Percentiles rank a stretch among this genome's conserved stretches.
Conservation (phyloP, 768 basidiomycete species). For the Auricularia sp. region DNA sequence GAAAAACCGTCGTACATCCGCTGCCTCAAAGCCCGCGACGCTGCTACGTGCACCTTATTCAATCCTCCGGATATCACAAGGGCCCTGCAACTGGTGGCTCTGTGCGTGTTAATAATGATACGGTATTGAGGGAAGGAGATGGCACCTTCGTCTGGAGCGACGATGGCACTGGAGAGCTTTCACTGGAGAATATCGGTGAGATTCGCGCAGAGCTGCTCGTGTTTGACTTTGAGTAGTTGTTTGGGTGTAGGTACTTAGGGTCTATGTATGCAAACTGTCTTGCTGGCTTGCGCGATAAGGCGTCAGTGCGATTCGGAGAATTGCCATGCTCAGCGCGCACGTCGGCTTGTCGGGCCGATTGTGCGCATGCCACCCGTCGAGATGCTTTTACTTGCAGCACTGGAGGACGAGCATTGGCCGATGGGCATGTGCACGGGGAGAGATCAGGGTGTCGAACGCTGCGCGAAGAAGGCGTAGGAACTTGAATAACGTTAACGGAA, state of each 20-base stretch:
- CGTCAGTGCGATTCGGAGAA: too few species aligned
- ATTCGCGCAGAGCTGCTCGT: conserved; percentile 64
- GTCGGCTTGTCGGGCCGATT: too few species aligned
- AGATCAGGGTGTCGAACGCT: too few species aligned
- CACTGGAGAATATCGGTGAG: conserved; percentile 49
- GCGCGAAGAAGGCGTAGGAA: too few species aligned
- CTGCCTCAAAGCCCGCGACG: conserved; percentile 33
- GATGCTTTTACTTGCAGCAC: too few species aligned
- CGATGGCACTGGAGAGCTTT: conserved; percentile 31
- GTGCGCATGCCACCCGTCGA: too few species aligned
- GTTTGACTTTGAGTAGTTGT: conserved; percentile 54
- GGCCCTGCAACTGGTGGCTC: conserved; percentile 44
- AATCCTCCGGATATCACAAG: conserved; percentile 71
- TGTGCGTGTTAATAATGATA: conserved; percentile 38
- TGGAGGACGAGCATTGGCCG: too few species aligned
- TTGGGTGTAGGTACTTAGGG: background rate
- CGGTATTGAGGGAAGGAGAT: conserved; percentile 72
- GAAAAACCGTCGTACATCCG: conserved; percentile 40
- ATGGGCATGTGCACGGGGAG: too few species aligned
- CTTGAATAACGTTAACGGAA: too few species aligned
- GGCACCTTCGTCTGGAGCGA: conserved; percentile 58
- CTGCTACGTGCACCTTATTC: conserved; percentile 78
- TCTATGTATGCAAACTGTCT: background rate
- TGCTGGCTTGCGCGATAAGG: background rate
- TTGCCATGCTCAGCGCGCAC: too few species aligned